phyloP scores from a whole-genome alignment of 345 rosid species.

The Cardamine resedifolia region DNA sequence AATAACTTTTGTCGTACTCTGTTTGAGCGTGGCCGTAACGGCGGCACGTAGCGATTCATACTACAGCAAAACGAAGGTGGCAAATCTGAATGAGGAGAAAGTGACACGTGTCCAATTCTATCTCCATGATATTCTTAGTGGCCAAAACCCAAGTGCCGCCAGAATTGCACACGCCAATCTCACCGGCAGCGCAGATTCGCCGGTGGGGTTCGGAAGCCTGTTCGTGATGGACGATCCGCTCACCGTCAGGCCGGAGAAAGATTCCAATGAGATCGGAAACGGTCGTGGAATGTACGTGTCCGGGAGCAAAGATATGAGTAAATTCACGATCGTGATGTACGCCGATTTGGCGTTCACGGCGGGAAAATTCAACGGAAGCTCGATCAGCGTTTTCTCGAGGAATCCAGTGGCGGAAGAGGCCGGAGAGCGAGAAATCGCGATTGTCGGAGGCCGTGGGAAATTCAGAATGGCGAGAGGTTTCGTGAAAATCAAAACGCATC shows the following conservation, averaged over 20 bases:
- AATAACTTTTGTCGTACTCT: neutral
- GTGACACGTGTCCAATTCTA: slow-evolving; percentile 40
- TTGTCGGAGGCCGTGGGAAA: slow-evolving; percentile 54
- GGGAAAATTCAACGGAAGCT: slow-evolving; percentile 49
- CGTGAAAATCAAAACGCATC: slow-evolving; percentile 27
- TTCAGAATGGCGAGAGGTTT: slow-evolving; percentile 55
- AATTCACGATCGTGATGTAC: slow-evolving; percentile 38
- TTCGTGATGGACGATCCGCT: slow-evolving; percentile 50
- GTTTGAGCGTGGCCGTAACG: neutral
- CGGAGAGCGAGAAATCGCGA: slow-evolving; percentile 41
- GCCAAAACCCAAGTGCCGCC: slow-evolving; percentile 38
- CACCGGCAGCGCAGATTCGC: neutral
- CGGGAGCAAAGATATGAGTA: slow-evolving; percentile 18
- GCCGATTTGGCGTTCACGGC: slow-evolving; percentile 45
- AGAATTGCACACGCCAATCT: slow-evolving; percentile 37
- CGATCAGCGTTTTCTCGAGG: slow-evolving; percentile 49
- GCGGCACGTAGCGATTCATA: neutral
- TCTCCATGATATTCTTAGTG: slow-evolving; percentile 42
- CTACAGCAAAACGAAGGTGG: slow-evolving; percentile 17
- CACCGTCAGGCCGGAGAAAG: slow-evolving; percentile 39
- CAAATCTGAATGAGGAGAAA: slow-evolving; percentile 7
- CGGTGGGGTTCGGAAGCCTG: slow-evolving; percentile 39
- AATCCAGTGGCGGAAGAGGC: slow-evolving; percentile 41
- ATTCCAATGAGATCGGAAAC: slow-evolving; percentile 40
- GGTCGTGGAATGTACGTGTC: slow-evolving; percentile 48